Evolutionary conservation across 495 filamentous ascomycete genomes (phyloP).

Genomic region (Aspergillus steynii): DNA sequence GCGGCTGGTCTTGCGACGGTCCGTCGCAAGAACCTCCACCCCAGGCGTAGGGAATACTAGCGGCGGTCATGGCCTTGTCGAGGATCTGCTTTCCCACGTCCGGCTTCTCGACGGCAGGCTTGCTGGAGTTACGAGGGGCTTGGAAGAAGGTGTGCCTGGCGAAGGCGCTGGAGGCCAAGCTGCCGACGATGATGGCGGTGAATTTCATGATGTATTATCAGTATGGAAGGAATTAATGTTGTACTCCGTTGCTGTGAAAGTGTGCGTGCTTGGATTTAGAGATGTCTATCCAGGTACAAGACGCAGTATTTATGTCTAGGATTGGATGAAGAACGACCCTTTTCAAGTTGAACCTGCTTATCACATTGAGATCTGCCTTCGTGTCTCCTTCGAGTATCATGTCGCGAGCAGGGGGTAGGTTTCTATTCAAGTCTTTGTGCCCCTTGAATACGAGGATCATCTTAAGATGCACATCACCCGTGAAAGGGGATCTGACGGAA

Average conservation of each 20-base stretch:
- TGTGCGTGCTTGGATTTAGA: background rate
- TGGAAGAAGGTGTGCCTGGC: background rate
- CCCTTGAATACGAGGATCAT: too few species aligned
- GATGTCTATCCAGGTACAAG: background rate
- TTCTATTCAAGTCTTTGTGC: background rate
- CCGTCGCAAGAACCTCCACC: constrained; percentile 23
- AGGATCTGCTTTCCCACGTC: constrained; percentile 18
- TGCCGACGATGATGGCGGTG: background rate
- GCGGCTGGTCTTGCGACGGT: constrained; percentile 18
- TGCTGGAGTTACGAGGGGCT: background rate
- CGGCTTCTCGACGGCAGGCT: too few species aligned
- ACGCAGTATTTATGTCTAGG: background rate
- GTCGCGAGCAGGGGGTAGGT: background rate
- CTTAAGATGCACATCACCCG: too few species aligned
- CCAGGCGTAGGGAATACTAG: constrained; percentile 21
- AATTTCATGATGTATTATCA: background rate
- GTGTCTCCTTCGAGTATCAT: background rate
- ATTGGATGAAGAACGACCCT: background rate
- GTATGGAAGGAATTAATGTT: background rate
- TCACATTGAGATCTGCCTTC: background rate
- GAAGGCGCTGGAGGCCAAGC: background rate
- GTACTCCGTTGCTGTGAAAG: background rate
- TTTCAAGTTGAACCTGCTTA: background rate
- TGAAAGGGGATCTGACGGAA: too few species aligned
- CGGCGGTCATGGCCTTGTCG: constrained; percentile 16